These are phyloP conservation scores for Porosira glacialis DNA, from an alignment of 352 stramenopile genomes.

Conservation along the genomic window DNA sequence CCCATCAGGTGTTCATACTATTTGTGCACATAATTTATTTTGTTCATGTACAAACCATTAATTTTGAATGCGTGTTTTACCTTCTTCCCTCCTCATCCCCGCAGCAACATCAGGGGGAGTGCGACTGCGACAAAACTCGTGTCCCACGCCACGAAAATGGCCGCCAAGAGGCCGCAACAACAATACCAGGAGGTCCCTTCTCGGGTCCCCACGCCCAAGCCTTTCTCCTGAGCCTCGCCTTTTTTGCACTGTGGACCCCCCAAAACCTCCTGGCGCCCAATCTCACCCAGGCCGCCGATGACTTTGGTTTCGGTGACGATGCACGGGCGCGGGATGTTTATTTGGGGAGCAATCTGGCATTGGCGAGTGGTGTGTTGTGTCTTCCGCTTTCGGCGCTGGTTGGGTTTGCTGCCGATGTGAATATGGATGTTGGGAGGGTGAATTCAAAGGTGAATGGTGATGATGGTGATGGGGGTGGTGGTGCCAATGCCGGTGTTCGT, in stretches of 20 bases:
- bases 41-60: too few relatives aligned
- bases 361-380: conserved; percentile 61
- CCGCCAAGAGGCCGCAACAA: too few relatives aligned
- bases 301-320: conserved; percentile 50
- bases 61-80: too few relatives aligned
- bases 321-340: conserved; percentile 62
- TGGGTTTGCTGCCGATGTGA: conserved; percentile 68
- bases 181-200: too few relatives aligned
- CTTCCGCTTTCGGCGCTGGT: conserved; percentile 60
- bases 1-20: too few relatives aligned
- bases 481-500: too few relatives aligned
- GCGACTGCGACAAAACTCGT: too few relatives aligned
- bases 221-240: conserved; percentile 60
- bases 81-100: too few relatives aligned
- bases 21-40: too few relatives aligned
- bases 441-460: conserved; percentile 47
- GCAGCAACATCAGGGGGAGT: too few relatives aligned
- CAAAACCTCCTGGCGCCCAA: conserved; percentile 76
- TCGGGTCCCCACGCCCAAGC: conserved; percentile 59
- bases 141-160: too few relatives aligned
- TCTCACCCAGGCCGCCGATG: conserved; percentile 59
- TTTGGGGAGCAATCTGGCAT: conserved; percentile 59
- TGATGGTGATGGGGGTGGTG: conserved; percentile 36
- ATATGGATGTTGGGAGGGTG: conserved; percentile 51
- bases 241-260: conserved; percentile 64